These are phyloP conservation scores for Phanerochaete sordida DNA, from an alignment of 768 basidiomycete genomes.

Conservation along the genomic window DNA sequence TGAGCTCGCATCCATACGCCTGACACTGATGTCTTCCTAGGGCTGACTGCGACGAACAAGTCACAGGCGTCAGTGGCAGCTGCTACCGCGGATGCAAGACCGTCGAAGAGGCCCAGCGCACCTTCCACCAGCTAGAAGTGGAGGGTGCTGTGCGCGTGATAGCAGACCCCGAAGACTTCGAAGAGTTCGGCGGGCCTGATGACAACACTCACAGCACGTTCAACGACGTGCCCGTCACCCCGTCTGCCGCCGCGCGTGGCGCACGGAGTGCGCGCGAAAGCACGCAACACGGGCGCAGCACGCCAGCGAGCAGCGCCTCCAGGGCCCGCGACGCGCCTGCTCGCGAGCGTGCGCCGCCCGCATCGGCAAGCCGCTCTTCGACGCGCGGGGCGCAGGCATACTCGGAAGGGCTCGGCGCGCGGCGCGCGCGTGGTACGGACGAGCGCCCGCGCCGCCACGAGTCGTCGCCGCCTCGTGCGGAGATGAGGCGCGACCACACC, in stretches of 20 bases:
- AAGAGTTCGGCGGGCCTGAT: too few relatives aligned
- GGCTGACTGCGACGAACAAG: not conserved
- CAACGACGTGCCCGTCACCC: not conserved
- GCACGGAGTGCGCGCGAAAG: not conserved
- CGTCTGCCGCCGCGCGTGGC: not conserved
- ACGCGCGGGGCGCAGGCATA: not conserved
- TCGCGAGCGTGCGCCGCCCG: conserved; percentile 2
- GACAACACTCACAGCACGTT: too few relatives aligned
- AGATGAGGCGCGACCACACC: too few relatives aligned
- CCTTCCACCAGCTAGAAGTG: not conserved
- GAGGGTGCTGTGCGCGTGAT: not conserved
- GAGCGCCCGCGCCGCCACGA: not conserved
- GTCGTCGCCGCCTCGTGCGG: not conserved
- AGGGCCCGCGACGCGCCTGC: not conserved
- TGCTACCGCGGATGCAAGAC: not conserved
- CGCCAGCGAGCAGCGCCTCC: not conserved
- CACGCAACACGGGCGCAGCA: not conserved
- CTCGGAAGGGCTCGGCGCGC: not conserved
- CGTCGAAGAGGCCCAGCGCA: not conserved
- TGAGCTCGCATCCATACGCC: too few relatives aligned
- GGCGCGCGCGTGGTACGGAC: not conserved
- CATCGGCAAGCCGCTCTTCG: not conserved
- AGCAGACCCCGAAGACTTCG: not conserved
- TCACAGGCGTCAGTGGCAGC: not conserved
- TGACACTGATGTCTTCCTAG: not conserved